phyloP scores from a whole-genome alignment of 768 basidiomycete species.

The Podaxis pistillaris region DNA sequence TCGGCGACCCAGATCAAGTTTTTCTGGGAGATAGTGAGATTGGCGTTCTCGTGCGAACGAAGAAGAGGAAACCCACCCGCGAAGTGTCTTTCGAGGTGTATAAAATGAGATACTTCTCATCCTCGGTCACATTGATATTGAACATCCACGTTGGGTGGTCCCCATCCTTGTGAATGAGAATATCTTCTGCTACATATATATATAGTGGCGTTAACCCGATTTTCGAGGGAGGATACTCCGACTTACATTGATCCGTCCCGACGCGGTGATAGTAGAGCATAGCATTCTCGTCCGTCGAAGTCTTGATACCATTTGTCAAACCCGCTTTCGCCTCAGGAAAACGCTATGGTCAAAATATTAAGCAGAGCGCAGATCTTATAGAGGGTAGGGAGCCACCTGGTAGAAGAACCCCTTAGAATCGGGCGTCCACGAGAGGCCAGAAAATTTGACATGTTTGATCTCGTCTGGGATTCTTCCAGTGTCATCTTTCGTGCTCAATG shows the following conservation, averaged over 20 bases:
- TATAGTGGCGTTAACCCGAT: constrained; percentile 22
- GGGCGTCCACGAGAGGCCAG: constrained; percentile 67
- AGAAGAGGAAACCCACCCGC: constrained; percentile 39
- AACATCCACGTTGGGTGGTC: constrained; percentile 68
- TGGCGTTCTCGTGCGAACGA: constrained; percentile 6
- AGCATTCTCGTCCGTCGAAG: constrained; percentile 61
- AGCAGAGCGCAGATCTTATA: background rate
- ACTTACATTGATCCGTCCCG: constrained; percentile 66
- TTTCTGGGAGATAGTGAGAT: constrained; percentile 42
- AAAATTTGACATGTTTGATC: constrained; percentile 77
- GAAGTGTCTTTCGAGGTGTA: constrained; percentile 59
- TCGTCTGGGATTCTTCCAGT: constrained; percentile 60
- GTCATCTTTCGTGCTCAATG: constrained; percentile 49
- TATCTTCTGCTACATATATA: constrained; percentile 49
- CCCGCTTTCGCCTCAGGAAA: constrained; percentile 52
- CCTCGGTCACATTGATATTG: constrained; percentile 53
- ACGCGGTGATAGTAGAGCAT: constrained; percentile 77
- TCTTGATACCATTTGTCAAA: constrained; percentile 51
- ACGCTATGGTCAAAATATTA: constrained; percentile 33
- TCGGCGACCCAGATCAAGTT: constrained; percentile 75
- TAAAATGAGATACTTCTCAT: constrained; percentile 63
- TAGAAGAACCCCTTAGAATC: constrained; percentile 87
- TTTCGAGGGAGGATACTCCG: constrained; percentile 4
- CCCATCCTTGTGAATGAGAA: constrained; percentile 63
- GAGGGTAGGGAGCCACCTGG: constrained; percentile 38